Conservation (phyloP, 1,139 yeast species). For the Lodderomyces pseudojiufengensis region DNA sequence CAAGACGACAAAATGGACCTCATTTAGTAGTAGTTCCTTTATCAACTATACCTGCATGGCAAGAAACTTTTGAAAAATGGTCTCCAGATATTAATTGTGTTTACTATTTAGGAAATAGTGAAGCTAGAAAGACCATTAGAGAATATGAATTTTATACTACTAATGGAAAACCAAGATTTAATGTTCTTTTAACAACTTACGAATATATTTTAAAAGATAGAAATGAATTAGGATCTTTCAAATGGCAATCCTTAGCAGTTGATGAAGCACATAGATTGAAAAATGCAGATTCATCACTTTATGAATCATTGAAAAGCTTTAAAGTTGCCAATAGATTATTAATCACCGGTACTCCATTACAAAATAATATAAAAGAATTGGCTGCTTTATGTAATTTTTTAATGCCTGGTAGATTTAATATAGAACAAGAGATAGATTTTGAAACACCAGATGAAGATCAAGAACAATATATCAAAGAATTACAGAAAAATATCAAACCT, state of each 20-base stretch:
- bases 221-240: conserved; percentile 70
- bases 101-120: conserved; percentile 88
- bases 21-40: conserved; percentile 94
- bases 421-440: conserved; percentile 93
- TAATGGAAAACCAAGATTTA: conserved; percentile 75
- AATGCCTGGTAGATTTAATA: conserved; percentile 89
- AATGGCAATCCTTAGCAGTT: conserved; percentile 96
- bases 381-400: conserved; percentile 93
- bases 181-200: conserved; percentile 84
- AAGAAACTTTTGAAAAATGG: conserved; percentile 97
- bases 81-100: conserved; percentile 93
- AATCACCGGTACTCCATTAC: conserved; percentile 97
- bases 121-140: conserved; percentile 76
- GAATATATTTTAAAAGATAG: conserved; percentile 93
- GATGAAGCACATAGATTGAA: conserved; percentile 98
- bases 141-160: conserved; percentile 75
- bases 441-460: conserved; percentile 85
- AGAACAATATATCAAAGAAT: conserved; percentile 80
- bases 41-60: conserved; percentile 98
- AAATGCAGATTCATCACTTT: conserved; percentile 88
- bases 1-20: conserved; percentile 95
- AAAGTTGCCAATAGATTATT: conserved; percentile 79
- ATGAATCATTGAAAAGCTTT: conserved; percentile 81
- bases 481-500: conserved; percentile 84
- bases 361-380: conserved; percentile 89